These are phyloP conservation scores for Claviceps fusiformis DNA, from an alignment of 2,329 filamentous ascomycete species.

Conservation along the genomic window DNA sequence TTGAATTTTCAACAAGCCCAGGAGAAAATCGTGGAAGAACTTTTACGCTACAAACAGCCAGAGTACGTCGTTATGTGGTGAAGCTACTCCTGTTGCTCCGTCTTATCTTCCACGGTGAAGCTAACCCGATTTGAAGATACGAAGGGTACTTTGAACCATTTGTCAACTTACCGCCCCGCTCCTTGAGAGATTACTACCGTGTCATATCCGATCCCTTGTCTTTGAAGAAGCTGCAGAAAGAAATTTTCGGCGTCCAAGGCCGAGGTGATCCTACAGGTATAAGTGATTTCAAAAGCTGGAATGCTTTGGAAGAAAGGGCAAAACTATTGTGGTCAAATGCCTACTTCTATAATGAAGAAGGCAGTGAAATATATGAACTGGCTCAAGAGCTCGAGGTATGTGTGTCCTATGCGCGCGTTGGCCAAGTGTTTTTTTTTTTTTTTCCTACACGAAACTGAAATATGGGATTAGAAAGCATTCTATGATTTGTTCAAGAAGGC, in stretches of 20 bases:
- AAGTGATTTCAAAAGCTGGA: slow-evolving; percentile 69
- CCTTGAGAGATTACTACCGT: slow-evolving; percentile 74
- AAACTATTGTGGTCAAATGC: slow-evolving; percentile 80
- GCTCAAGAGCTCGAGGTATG: slow-evolving; percentile 67
- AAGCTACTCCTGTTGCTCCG: not conserved
- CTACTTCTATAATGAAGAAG: slow-evolving; percentile 81
- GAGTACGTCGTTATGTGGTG: slow-evolving; percentile 30
- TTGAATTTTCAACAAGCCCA: slow-evolving; percentile 74
- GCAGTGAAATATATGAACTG: slow-evolving; percentile 67
- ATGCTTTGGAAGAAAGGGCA: slow-evolving; percentile 64
- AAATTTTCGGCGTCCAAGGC: slow-evolving; percentile 58
- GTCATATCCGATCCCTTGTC: slow-evolving; percentile 72
- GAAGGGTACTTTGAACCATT: slow-evolving; percentile 64
- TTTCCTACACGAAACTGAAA: slow-evolving; percentile 2
- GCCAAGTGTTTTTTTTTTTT: not conserved
- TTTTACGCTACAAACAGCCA: slow-evolving; percentile 55
- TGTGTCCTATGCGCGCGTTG: too few species aligned
- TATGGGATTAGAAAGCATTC: slow-evolving; percentile 49
- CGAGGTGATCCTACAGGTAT: slow-evolving; percentile 48
- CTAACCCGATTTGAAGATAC: slow-evolving; percentile 35
- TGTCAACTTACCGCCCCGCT: slow-evolving; percentile 60
- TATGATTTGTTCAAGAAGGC: slow-evolving; percentile 55
- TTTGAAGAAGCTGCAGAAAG: slow-evolving; percentile 63
- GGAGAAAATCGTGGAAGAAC: slow-evolving; percentile 67
- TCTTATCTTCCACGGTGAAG: not conserved